Evolutionary conservation across 2,329 filamentous ascomycete genomes (phyloP), one percentile per base, ranked within the genome.

Genomic region (Colletotrichum sp.): DNA sequence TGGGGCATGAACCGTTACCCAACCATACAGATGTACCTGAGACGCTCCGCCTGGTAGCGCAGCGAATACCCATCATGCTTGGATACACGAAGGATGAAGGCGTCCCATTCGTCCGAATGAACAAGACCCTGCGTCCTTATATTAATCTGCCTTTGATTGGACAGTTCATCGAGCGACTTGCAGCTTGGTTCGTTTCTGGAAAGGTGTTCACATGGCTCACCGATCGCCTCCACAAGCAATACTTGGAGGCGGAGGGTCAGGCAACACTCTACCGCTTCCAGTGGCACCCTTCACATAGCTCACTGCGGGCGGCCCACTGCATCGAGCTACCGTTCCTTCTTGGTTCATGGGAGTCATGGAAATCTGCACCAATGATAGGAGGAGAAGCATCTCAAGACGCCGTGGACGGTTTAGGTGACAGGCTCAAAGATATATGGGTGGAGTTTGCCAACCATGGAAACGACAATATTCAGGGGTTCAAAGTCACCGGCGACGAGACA

Each of bases 351-450:
- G 36, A 57, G 6, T 67, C 76, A 6, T 79, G 78, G 78, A 79
- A 79, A 55, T 32, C 74, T 32, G 78, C 78, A 26, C 78, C 78
- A 7, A 79, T 79, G 78, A 15, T 79, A 15, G 34, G 72, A 28
- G 78, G 73, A 10, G 24, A 39, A 1, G 28, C 67, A 13, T 52
- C 66, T 12, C 57, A 59, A 32, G 39, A 72, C 6, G 26, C 66
- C 3, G 69, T 79, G 30, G 66, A 69, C 52, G 59, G 13, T 21
- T 63, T 79, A 3, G 77, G 78, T 2, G 63, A 67, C 12, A 57
- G 65, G 12, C 34, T 78, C 26, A 78, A 72, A 64, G 32, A 60
- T 8, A n/a, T 78, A 4, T 79, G 78, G 77, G 69, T 77, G 21
- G 69, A 64, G 7, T 79, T 79, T 74, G 78, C 76, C 2, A 65